Percentiles rank a stretch among this genome's conserved stretches.
phyloP scores from a whole-genome alignment of 352 stramenopile genomes.

The Phytophthora idaei region DNA sequence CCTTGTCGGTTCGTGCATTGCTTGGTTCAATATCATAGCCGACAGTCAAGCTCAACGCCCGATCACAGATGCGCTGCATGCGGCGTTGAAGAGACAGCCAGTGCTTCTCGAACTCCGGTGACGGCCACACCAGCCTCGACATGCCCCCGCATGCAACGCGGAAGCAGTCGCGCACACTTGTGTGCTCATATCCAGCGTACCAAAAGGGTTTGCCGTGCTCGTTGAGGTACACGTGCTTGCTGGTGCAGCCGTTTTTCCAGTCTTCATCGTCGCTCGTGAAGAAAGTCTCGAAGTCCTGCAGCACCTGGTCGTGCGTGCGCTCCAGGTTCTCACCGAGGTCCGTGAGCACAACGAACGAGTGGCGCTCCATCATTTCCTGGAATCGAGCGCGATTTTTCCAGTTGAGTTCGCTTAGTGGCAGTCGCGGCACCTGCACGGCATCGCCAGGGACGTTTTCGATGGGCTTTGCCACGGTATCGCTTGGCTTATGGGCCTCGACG shows the following conservation, averaged over 20 bases:
- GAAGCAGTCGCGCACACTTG: constrained; percentile 64
- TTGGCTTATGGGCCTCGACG: constrained; percentile 3
- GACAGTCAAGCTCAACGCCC: constrained; percentile 53
- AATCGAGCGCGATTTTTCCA: constrained; percentile 57
- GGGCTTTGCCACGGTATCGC: constrained; percentile 2
- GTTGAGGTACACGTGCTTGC: constrained; percentile 64
- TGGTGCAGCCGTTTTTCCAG: constrained; percentile 51
- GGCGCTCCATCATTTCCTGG: constrained; percentile 56
- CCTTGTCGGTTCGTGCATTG: constrained; percentile 39
- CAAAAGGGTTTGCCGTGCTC: constrained; percentile 66
- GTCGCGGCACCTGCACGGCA: constrained; percentile 39
- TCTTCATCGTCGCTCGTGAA: constrained; percentile 48
- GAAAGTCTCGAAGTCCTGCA: constrained; percentile 50
- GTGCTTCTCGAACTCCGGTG: constrained; percentile 42
- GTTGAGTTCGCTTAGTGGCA: constrained; percentile 50
- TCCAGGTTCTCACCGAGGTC: constrained; percentile 53
- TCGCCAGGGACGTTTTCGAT: background rate
- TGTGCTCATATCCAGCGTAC: constrained; percentile 68
- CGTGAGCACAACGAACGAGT: constrained; percentile 69
- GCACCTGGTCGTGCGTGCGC: constrained; percentile 39
- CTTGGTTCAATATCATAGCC: constrained; percentile 46
- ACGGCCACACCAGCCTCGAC: constrained; percentile 52
- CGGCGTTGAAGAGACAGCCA: constrained; percentile 48
- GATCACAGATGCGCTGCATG: constrained; percentile 62
- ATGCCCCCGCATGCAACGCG: constrained; percentile 61